Conservation (phyloP, 768 basidiomycete species). For the Symmetrospora coprosmae region DNA sequence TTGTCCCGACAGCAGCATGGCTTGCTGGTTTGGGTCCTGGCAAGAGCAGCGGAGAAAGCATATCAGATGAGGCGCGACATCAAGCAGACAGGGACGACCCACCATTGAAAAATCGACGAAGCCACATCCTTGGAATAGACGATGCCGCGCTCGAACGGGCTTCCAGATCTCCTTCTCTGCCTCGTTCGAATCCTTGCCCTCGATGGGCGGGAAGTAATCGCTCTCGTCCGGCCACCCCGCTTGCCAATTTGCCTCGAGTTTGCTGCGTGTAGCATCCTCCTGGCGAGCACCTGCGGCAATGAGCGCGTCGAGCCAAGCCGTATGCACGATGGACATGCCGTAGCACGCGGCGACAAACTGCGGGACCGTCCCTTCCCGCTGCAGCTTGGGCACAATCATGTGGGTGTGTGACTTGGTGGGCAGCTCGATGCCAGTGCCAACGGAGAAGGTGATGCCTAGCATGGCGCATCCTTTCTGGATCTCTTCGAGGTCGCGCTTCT, state of each 20-base stretch:
- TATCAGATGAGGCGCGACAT: too few species aligned
- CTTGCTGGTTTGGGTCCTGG: too few species aligned
- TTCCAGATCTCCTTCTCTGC: neutral
- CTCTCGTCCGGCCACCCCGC: neutral
- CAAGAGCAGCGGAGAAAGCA: too few species aligned
- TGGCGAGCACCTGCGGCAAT: neutral
- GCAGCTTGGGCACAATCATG: neutral
- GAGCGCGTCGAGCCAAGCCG: slow-evolving; percentile 2
- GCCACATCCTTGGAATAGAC: neutral
- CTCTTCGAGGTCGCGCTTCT: neutral
- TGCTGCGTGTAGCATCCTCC: neutral
- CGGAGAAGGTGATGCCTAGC: slow-evolving; percentile 1
- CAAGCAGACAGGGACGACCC: too few species aligned
- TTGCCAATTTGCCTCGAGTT: neutral
- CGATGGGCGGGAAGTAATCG: neutral
- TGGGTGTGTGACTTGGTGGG: slow-evolving; percentile 1
- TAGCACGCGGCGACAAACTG: neutral
- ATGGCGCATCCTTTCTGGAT: neutral
- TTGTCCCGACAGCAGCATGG: too few species aligned
- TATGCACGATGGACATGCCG: neutral
- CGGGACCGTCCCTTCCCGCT: neutral
- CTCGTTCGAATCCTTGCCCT: neutral
- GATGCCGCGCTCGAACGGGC: neutral
- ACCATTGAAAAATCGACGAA: neutral
- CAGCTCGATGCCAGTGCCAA: neutral